A percentile compares a stretch with the other conserved stretches of the same genome.
These are phyloP conservation scores for Thamnidium elegans DNA, from an alignment of 192 early-diverging fungal genomes.

Conservation along the genomic window DNA sequence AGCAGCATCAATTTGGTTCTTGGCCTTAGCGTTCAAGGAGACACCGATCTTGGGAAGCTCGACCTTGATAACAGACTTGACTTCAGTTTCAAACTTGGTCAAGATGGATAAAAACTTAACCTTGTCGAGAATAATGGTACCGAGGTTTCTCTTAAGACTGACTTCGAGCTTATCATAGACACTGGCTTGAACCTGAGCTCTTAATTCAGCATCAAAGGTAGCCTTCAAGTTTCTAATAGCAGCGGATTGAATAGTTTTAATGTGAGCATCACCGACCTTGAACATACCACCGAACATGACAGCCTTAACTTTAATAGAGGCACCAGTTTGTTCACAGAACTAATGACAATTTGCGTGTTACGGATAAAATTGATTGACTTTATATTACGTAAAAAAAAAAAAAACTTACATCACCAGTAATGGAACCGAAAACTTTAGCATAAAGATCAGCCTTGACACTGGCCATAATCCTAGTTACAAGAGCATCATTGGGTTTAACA, in stretches of 20 bases:
- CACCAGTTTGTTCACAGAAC: constrained; percentile 22
- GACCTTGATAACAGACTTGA: constrained; percentile 1
- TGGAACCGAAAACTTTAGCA: constrained; percentile 22
- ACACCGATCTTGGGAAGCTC: constrained; percentile 21
- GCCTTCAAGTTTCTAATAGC: constrained; percentile 16
- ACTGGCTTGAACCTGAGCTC: constrained; percentile 13
- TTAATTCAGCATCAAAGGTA: constrained; percentile 5
- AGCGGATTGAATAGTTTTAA: not conserved
- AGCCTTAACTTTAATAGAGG: constrained; percentile 20
- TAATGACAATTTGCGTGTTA: not conserved
- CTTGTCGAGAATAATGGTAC: constrained; percentile 1
- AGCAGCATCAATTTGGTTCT: constrained; percentile 8
- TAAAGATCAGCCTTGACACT: constrained; percentile 26
- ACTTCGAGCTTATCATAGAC: constrained; percentile 21
- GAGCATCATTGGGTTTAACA: not conserved
- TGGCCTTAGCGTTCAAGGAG: not conserved
- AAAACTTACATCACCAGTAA: constrained; percentile 21
- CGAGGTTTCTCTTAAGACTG: constrained; percentile 10
- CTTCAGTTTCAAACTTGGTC: constrained; percentile 17
- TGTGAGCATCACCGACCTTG: constrained; percentile 10
- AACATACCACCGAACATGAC: constrained; percentile 12
- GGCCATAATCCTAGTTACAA: constrained; percentile 21
- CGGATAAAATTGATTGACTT: not conserved
- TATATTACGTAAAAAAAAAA: not conserved
- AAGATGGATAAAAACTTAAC: constrained; percentile 7